Base-by-base conservation (phyloP, 805 yeast species). In the Huiozyma sinensis region DNA sequence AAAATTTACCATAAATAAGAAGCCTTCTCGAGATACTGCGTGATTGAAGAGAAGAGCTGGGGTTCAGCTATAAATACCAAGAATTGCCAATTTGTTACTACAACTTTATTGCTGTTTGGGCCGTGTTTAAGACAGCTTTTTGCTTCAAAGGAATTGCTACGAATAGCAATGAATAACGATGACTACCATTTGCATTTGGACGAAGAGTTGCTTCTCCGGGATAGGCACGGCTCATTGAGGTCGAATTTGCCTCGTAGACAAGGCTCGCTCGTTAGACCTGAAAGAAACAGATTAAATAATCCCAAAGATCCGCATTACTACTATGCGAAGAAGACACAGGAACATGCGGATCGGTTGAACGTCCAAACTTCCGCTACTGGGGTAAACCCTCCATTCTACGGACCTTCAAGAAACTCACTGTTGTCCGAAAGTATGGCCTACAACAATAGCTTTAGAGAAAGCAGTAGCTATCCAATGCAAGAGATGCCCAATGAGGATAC, bases 221-320 rank as follows among this genome's bases (percentile, higher is more conserved):
- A 57, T 1, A 49, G 60, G 37, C 47, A 42, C 7, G 33, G 24
- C 24, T 39, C 42, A 12, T 45, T 45, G 13, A 44, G 48, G 4
- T 48, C 56, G 1, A 41, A 43, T 9, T 51, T 44, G 5, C 54
- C 61, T 43, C 40, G 55, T 49, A 40, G 67, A 57, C 54, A 61
- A 56, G 58, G 77, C 52, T 83, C 96, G 0, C 68, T 90, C 48
- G 83, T 90, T 31, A 74, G 86, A 48, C 94, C 95, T 4, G 97
- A 90, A 57, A 76, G 97, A 52, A 79, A 83, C 35, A 66, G 78
- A 40, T 57, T 74, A 43, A 73, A 77, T 49, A 71, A 77, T 53
- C 77, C 75, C n/a, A 73, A 72, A 43, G 83, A 84, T 58, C 92
- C 90, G 3, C 77, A 81, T 45, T 83, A 71, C 63, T 87, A 83